Conservation (phyloP, 495 filamentous ascomycete species). For the Pseudoneurospora amorphoporcata region DNA sequence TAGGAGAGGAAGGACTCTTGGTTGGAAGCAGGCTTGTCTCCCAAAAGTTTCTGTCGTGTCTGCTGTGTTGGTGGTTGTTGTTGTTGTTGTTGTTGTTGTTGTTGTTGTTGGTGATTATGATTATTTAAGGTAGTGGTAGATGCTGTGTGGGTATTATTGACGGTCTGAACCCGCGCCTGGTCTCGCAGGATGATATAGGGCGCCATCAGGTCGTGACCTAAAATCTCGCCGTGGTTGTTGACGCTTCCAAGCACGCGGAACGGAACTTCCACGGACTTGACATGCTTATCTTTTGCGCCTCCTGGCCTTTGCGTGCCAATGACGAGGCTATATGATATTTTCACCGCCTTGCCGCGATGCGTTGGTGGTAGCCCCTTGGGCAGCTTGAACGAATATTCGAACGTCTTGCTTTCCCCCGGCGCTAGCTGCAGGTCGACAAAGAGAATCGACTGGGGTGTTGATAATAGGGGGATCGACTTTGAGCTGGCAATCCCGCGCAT, state of each 20-base stretch:
- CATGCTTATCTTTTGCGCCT: conserved; percentile 63
- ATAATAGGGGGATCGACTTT: conserved; percentile 76
- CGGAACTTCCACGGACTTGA: conserved; percentile 85
- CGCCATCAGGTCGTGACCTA: conserved; percentile 79
- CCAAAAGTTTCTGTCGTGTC: neutral
- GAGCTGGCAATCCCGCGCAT: conserved; percentile 77
- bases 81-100: conserved; percentile 4
- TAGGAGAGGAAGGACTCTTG: conserved; percentile 62
- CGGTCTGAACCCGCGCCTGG: conserved; percentile 53
- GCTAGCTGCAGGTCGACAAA: conserved; percentile 85
- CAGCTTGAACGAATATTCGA: conserved; percentile 73
- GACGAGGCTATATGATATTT: conserved; percentile 81
- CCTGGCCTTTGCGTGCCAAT: conserved; percentile 87
- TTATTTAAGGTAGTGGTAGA: neutral
- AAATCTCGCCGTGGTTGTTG: conserved; percentile 53
- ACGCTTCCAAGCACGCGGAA: conserved; percentile 92
- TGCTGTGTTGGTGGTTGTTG: conserved; percentile 7
- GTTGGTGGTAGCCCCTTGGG: conserved; percentile 81
- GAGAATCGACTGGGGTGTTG: conserved; percentile 91
- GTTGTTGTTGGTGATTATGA: conserved; percentile 3
- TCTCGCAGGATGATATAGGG: conserved; percentile 87
- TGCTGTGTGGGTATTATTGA: conserved; percentile 26
- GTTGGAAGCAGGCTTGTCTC: conserved; percentile 20
- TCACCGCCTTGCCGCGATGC: conserved; percentile 87
- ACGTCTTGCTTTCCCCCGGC: conserved; percentile 83